phyloP scores from a whole-genome alignment of 2,329 filamentous ascomycete genomes.

The Ceratocystis diversiconidia region DNA sequence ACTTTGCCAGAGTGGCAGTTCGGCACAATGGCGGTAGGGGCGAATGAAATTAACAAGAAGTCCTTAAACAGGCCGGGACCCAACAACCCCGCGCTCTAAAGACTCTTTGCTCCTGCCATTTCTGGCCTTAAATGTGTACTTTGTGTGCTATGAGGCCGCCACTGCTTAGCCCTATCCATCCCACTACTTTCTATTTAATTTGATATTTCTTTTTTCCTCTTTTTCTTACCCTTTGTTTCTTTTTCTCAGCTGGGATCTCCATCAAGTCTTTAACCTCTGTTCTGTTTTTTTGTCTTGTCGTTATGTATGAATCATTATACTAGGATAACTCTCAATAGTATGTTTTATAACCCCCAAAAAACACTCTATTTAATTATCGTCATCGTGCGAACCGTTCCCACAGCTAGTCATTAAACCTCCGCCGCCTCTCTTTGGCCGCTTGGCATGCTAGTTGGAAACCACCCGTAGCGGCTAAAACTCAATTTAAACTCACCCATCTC shows the following conservation, averaged over 20 bases:
- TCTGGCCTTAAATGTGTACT: no score
- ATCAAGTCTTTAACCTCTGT: not conserved
- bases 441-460: slow-evolving; percentile 37
- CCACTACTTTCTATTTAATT: no score
- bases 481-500: slow-evolving; percentile 39
- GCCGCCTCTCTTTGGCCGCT: not conserved
- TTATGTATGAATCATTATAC: not conserved
- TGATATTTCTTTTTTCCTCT: not conserved
- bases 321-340: not conserved
- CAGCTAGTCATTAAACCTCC: not conserved
- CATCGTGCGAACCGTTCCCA: not conserved
- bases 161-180: not conserved
- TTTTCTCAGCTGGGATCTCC: not conserved
- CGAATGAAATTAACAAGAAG: slow-evolving; percentile 21
- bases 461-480: slow-evolving; percentile 38
- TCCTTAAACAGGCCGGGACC: not conserved
- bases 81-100: not conserved
- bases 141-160: not conserved
- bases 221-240: not conserved
- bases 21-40: slow-evolving; percentile 30
- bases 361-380: not conserved
- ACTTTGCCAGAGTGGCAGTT: slow-evolving; percentile 64
- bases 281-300: not conserved
- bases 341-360: not conserved
- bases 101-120: not conserved